Evolutionary conservation across 129 eudicot species (phyloP), one percentile per base, ranked within the genome.

Genomic region (Lactuca sativa): DNA sequence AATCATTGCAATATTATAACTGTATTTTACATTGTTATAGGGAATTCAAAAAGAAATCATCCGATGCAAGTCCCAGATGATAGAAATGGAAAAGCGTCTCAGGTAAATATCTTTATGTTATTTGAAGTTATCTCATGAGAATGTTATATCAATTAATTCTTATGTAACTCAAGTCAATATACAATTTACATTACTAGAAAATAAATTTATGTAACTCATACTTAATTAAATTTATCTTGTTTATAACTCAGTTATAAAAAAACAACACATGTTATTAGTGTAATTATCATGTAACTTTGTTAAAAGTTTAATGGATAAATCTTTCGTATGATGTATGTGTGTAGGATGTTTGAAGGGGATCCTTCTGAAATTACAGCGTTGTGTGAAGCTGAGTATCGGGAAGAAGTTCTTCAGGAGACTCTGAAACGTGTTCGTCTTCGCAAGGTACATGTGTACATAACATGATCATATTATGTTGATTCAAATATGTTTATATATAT

Each of bases 41-140:
- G 96, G 82, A 62, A 72, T 85, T 54, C 97, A 87, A 15, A 91
- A 85, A 79, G 97, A 90, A 55, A 74, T 90, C 11, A 7, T 74
- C 10, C 78, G 84, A 62, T 78, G 76, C 63, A 87, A 78, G 77
- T 71, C 84, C 40, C 91, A 85, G 44, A 55, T 87, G 52, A 78
- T 81, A 57, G 89, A 82, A 30, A 71, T 80, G 89, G 91, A 87
- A 74, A 90, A 77, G 63, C 78, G 86, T 40, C 80, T 90, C 57
- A 90, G 97, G 97, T 90, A 74, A 31, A 55, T 10, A 11, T 43
- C 44, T 55, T 21, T 48, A 47, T 44, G 65, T 41, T 43, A 63
- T 10, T 64, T 48, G 48, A 43, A 47, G 30, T 25, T 25, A 25
- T 25, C 30, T 25, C 2, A 25, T 25, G 30, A 25, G 1, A 25